phyloP scores from a whole-genome alignment of 2,329 filamentous ascomycete genomes.

The Colletotrichum eleusines region DNA sequence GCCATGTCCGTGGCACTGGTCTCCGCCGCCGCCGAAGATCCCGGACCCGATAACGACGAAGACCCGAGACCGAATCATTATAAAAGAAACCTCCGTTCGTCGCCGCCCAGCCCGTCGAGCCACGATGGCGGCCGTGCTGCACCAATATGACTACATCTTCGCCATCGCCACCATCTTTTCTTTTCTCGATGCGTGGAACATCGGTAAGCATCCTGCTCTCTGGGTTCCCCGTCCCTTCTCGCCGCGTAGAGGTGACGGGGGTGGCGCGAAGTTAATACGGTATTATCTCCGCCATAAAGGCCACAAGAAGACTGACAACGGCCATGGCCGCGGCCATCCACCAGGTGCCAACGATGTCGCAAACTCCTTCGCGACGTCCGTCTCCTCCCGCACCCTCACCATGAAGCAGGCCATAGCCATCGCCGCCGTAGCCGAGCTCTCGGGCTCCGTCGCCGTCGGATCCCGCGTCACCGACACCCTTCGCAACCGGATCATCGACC shows the following conservation, averaged over 20 bases:
- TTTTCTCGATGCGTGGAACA: conserved; percentile 75
- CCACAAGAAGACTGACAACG: too few relatives aligned
- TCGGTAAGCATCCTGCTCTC: conserved; percentile 70
- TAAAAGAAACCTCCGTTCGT: neutral
- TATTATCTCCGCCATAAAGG: too few relatives aligned
- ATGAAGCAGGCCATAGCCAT: conserved; percentile 60
- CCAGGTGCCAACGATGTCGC: conserved; percentile 63
- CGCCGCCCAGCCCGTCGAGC: neutral
- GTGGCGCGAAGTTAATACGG: too few relatives aligned
- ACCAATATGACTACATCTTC: conserved; percentile 72
- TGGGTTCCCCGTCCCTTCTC: conserved; percentile 52
- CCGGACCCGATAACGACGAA: conserved; percentile 6
- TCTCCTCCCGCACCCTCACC: conserved; percentile 60
- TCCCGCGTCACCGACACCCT: conserved; percentile 58
- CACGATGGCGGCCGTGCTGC: conserved; percentile 53
- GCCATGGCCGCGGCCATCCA: too few relatives aligned
- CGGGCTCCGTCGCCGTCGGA: conserved; percentile 56
- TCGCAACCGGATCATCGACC: conserved; percentile 60
- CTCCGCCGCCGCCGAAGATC: neutral
- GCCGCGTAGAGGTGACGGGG: too few relatives aligned
- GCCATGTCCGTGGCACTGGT: conserved; percentile 23
- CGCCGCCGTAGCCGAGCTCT: conserved; percentile 58
- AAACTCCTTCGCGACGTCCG: conserved; percentile 61
- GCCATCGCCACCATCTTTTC: conserved; percentile 74
- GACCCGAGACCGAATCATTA: neutral